A percentile compares a stretch with the other conserved stretches of the same genome.
phyloP scores from a whole-genome alignment of 1,139 yeast genomes.

The Blastobotrys illinoisensis region DNA sequence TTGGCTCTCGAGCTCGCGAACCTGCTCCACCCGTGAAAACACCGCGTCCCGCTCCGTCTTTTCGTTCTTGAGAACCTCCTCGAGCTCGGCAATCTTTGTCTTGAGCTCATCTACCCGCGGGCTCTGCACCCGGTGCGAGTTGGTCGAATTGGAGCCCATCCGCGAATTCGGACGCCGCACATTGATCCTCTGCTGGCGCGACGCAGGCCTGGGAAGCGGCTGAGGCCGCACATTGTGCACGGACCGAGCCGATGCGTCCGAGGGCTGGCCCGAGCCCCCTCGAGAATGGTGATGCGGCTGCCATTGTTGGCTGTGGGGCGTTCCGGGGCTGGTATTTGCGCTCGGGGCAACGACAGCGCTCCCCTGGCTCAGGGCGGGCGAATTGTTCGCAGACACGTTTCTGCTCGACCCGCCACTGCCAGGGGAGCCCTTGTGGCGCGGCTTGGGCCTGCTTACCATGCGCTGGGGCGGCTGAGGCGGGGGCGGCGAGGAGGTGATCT shows the following conservation, averaged over 20 bases:
- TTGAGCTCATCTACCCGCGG: slow-evolving; percentile 29
- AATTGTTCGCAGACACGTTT: background rate
- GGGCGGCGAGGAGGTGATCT: slow-evolving; percentile 13
- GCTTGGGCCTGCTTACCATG: slow-evolving; percentile 10
- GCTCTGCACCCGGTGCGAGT: slow-evolving; percentile 10
- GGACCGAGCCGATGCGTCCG: background rate
- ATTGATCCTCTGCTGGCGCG: slow-evolving; percentile 11
- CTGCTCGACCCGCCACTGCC: slow-evolving; percentile 1
- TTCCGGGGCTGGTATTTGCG: slow-evolving; percentile 1
- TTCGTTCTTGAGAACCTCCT: slow-evolving; percentile 27
- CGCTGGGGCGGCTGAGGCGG: slow-evolving; percentile 17
- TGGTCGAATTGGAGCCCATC: slow-evolving; percentile 13
- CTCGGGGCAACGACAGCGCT: slow-evolving; percentile 12
- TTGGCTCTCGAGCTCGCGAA: slow-evolving; percentile 22
- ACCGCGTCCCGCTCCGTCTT: slow-evolving; percentile 25
- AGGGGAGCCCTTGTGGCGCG: background rate
- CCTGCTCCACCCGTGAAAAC: slow-evolving; percentile 21
- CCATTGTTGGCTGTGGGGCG: background rate
- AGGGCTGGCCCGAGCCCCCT: background rate
- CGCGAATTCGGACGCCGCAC: slow-evolving; percentile 18
- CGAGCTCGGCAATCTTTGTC: slow-evolving; percentile 28
- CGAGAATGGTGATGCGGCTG: background rate
- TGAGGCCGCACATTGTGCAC: background rate
- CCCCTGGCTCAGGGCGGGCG: slow-evolving; percentile 1
- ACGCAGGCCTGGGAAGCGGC: slow-evolving; percentile 13